Evolutionary conservation across 1,284 basidiomycete species (phyloP).

Genomic region (Trametes sp.): DNA sequence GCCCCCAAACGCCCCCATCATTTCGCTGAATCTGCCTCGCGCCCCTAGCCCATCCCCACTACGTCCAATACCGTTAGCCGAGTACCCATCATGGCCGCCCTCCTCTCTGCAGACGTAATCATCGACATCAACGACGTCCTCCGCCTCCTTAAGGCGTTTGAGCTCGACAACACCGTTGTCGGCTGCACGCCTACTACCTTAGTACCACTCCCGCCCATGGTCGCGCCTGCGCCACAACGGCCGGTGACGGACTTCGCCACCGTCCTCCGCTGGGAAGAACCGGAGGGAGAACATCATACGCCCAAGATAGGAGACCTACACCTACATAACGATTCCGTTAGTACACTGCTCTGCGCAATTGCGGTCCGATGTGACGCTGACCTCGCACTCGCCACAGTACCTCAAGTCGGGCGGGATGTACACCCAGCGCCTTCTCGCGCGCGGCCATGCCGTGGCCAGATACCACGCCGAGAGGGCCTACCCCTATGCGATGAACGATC

Average conservation of each 20-base stretch:
- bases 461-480: not conserved
- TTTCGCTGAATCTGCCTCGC: slow-evolving; percentile 3
- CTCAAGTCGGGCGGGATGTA: slow-evolving; percentile 10
- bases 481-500: not conserved
- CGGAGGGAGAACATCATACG: not conserved
- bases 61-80: slow-evolving; percentile 6
- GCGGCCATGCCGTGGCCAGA: not conserved
- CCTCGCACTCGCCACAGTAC: slow-evolving; percentile 12
- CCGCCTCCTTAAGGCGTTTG: not conserved
- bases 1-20: not conserved
- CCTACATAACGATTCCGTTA: not conserved
- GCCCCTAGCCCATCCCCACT: slow-evolving; percentile 14
- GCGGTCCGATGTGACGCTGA: slow-evolving; percentile 6
- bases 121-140: slow-evolving; percentile 5
- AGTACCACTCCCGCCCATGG: not conserved
- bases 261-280: slow-evolving; percentile 6
- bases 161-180: not conserved
- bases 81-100: slow-evolving; percentile 12
- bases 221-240: slow-evolving; percentile 17
- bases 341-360: not conserved
- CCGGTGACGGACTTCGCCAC: slow-evolving; percentile 12
- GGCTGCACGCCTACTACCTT: not conserved
- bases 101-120: slow-evolving; percentile 11
- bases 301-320: too few species aligned
- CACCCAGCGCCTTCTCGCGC: slow-evolving; percentile 5